Conservation (phyloP, 495 filamentous ascomycete species). For the Ascodesmis nigricans region DNA sequence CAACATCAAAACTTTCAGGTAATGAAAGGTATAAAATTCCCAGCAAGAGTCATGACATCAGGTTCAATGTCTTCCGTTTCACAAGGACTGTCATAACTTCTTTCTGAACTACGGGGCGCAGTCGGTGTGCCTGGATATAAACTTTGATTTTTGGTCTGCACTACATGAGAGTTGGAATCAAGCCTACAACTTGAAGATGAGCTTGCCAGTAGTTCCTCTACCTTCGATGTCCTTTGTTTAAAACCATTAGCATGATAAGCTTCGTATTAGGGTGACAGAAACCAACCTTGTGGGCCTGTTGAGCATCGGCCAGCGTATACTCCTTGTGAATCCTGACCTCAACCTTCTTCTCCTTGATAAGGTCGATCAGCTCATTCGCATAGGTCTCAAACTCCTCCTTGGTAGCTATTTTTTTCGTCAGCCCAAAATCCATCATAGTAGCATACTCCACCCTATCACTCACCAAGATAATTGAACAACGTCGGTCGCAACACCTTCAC, state of each 20-base stretch:
- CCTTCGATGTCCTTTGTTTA: conserved; percentile 47
- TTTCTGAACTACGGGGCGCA: too few species aligned
- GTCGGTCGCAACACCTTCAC: conserved; percentile 53
- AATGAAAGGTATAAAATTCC: too few species aligned
- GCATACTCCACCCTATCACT: neutral
- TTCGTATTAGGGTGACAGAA: neutral
- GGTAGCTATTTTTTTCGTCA: too few species aligned
- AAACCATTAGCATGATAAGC: conserved; percentile 3
- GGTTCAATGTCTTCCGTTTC: too few species aligned
- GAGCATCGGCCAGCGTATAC: conserved; percentile 62
- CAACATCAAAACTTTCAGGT: too few species aligned
- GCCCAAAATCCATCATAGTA: neutral
- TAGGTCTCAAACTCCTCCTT: conserved; percentile 57
- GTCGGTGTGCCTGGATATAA: too few species aligned
- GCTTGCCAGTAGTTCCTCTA: conserved; percentile 65
- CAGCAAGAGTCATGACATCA: too few species aligned
- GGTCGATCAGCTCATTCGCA: conserved; percentile 46
- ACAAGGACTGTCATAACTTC: too few species aligned
- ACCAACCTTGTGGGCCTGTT: conserved; percentile 42
- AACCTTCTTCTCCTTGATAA: conserved; percentile 45
- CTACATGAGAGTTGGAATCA: too few species aligned
- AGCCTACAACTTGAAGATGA: conserved; percentile 28
- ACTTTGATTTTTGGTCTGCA: too few species aligned
- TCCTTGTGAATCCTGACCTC: conserved; percentile 55
- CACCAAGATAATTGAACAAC: conserved; percentile 46